Conservation (phyloP, 352 stramenopile genomes). For the Phytophthora pseudosyringae region DNA sequence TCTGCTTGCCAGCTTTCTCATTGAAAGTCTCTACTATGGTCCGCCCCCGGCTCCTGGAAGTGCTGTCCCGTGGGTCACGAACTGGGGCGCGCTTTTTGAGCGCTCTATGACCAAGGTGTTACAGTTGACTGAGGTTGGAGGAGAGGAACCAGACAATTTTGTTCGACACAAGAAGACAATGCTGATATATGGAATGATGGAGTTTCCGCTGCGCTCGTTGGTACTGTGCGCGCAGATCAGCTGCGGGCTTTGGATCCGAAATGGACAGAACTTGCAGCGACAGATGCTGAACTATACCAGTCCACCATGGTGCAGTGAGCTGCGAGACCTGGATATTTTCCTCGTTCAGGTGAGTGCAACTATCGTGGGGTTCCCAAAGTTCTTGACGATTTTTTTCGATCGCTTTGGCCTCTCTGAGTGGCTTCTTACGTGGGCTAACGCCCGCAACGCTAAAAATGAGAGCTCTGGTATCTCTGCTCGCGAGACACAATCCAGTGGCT, state of each 20-base stretch:
- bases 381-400: conserved; percentile 84
- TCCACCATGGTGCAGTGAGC: conserved; percentile 69
- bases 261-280: conserved; percentile 84
- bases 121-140: conserved; percentile 19
- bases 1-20: conserved; percentile 78
- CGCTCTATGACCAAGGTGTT: conserved; percentile 51
- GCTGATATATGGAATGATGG: conserved; percentile 77
- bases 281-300: conserved; percentile 86
- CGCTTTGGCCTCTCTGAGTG: conserved; percentile 81
- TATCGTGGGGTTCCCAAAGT: conserved; percentile 68
- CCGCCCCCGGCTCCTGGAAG: conserved; percentile 31
- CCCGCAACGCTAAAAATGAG: conserved; percentile 40
- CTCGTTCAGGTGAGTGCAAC: conserved; percentile 71
- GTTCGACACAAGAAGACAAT: conserved; percentile 57
- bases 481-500: conserved; percentile 16
- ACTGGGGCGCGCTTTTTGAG: conserved; percentile 62
- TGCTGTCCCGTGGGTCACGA: conserved; percentile 42
- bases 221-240: conserved; percentile 81
- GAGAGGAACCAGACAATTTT: conserved; percentile 35
- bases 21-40: conserved; percentile 80
- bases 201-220: conserved; percentile 79
- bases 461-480: conserved; percentile 52
- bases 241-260: conserved; percentile 85
- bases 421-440: conserved; percentile 70
- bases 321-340: conserved; percentile 80